Percentiles rank a stretch among this genome's conserved stretches.
phyloP scores from a whole-genome alignment of 2,329 filamentous ascomycete genomes.

The Claviceps fusiformis region DNA sequence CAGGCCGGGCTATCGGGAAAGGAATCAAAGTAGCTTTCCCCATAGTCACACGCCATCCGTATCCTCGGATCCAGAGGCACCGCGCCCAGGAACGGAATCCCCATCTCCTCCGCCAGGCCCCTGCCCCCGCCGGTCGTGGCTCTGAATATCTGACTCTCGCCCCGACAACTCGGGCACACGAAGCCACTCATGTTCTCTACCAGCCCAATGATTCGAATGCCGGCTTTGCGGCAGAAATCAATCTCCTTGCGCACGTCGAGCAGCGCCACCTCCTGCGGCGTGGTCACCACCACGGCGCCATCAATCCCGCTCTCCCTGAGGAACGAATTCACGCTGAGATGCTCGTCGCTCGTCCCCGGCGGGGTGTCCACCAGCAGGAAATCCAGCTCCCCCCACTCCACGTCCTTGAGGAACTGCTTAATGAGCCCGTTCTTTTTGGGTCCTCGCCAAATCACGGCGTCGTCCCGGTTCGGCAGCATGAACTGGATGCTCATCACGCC shows the following conservation, averaged over 20 bases:
- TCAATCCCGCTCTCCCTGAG: conserved; percentile 85
- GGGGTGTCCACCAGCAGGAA: conserved; percentile 91
- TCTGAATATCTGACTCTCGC: conserved; percentile 73
- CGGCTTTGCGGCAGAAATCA: conserved; percentile 91
- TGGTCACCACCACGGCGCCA: conserved; percentile 85
- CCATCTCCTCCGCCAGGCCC: conserved; percentile 70
- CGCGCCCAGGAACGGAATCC: conserved; percentile 74
- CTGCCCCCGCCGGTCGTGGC: conserved; percentile 81
- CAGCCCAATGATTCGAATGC: conserved; percentile 73
- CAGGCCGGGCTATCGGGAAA: conserved; percentile 91
- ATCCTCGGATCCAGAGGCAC: conserved; percentile 90
- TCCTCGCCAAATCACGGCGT: conserved; percentile 93
- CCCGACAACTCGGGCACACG: conserved; percentile 83
- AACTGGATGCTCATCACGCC: conserved; percentile 97
- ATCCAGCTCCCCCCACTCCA: conserved; percentile 93
- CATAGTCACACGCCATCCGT: conserved; percentile 91
- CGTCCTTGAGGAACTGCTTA: conserved; percentile 95
- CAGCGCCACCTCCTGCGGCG: conserved; percentile 84
- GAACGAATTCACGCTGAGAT: conserved; percentile 84
- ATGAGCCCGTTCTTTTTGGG: conserved; percentile 98
- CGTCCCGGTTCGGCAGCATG: conserved; percentile 86
- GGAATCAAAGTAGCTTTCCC: conserved; percentile 90
- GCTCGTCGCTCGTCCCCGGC: conserved; percentile 89
- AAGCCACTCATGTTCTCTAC: conserved; percentile 99
- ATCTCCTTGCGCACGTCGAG: conserved; percentile 95